Evolutionary conservation across 805 yeast species (phyloP), one percentile per base, ranked within the genome.

Genomic region (Kazachstania bromeliacearum): DNA sequence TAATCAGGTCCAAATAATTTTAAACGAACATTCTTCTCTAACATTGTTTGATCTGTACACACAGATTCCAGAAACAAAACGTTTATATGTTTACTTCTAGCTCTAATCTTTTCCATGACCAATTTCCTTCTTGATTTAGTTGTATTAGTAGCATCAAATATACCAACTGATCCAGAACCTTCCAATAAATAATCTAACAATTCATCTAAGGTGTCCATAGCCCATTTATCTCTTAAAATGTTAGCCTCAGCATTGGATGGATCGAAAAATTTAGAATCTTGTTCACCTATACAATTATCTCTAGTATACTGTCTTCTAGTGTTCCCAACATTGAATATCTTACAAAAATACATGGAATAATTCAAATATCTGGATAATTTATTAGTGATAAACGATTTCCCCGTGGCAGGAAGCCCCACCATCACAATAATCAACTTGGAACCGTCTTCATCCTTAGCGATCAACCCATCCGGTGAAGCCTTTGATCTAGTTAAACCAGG

Each of bases 341-440:
- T 71, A 41, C 94, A 79, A 47, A 82, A 85, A 50, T 88, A 94
- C 60, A 88, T 95, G 26, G 87, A 73, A 94, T 96, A 89, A 61
- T 89, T 89, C 54, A 89, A 66, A 60, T 84, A 89, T 41, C 97
- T 64, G 1, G 94, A 83, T 32, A 89, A 67, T 55, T 89, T 89
- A 59, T 85, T 89, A 35, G 96, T 85, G 44, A 89, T 77, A 56
- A 88, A 92, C 1, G 94, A 82, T 58, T 89, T 89, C 4, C 98
- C 98, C 37, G 96, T 68, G 0, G 96, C 96, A 0, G 97, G 97
- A 9, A 81, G 59, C 0, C 98, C 98, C 12, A 89, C 96, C 97
- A 89, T 89, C 14, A 89, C 94, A 39, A 89, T 85, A 12, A 89
- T 94, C 35, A 89, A 68, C 53, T 85, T 82, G 10, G 87, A 75